Base-by-base conservation (phyloP, 208 protist species). In the Crithidia fasciculata region DNA sequence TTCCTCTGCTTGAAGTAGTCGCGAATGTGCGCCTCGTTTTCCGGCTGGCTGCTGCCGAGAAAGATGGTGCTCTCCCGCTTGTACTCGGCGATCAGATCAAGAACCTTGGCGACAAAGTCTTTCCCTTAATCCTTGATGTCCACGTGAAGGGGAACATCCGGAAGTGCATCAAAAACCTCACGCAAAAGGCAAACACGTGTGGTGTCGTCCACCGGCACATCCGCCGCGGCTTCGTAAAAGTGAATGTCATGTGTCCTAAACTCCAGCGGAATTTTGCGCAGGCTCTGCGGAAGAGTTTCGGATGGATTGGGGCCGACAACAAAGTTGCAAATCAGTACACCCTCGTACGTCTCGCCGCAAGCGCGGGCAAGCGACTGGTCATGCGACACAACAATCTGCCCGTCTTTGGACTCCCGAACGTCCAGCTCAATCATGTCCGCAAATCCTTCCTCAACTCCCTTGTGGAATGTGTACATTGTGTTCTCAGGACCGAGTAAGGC, bases 371-470 rank as follows among this genome's bases (percentile, higher is more conserved):
- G 87, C 2, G 56, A 37, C 3, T 43, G 41, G 72, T 96, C 91
- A 72, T 96, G 89, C 10, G 45, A 88, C 5, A 96, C 91, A 18
- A 96, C 85, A 37, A 88, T 69, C 66, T 85, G 50, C 9, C 83
- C 83, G 59, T 96, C 89, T n/a, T 87, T 87, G 4, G 86, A 91
- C 52, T 83, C 64, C 13, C 78, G 75, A 15, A 96, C 89, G 63
- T 94, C 91, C 15, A 96, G 70, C 74, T 96, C 87, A 15, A 96
- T 69, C 80, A 94, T 93, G 66, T 96, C 83, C 3, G 77, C 78
- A 10, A 50, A 40, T 15, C 76, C 76, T 10, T 85, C 82, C 12
- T 50, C 19, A 8, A 94, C 52, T 18, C 82, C 83, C 5, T 76
- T 74, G 28, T 62, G 71, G 59, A 96, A 96, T 6, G 91, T 84